phyloP scores from a whole-genome alignment of 345 rosid genomes.

The Citrus unshiu region DNA sequence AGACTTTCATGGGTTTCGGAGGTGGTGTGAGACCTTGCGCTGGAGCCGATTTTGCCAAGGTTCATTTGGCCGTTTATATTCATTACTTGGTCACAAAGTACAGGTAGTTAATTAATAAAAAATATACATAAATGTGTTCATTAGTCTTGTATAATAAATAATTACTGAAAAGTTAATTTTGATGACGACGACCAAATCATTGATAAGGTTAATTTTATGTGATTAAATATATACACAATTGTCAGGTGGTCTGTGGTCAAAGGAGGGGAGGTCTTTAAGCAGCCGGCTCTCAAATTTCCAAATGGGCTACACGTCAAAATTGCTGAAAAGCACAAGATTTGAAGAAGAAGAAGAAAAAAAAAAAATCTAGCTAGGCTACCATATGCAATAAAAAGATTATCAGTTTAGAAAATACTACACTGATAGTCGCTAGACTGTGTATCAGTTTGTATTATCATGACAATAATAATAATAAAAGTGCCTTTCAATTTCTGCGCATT shows the following conservation, averaged over 20 bases:
- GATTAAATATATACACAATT: background rate
- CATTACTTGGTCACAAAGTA: slow-evolving; percentile 28
- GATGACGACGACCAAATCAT: background rate
- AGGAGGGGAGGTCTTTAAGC: slow-evolving; percentile 18
- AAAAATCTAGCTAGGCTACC: background rate
- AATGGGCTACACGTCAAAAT: slow-evolving; percentile 21
- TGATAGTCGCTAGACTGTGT: too few relatives aligned
- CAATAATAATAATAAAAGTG: too few relatives aligned
- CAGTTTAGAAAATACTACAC: too few relatives aligned
- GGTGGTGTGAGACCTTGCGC: slow-evolving; percentile 43
- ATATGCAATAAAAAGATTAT: background rate
- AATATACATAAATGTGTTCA: too few relatives aligned
- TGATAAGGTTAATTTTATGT: background rate
- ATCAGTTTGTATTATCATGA: too few relatives aligned
- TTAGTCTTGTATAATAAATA: background rate
- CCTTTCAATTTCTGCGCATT: too few relatives aligned
- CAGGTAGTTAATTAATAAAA: slow-evolving; percentile 1
- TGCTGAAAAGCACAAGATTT: background rate
- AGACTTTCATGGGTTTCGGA: slow-evolving; percentile 47
- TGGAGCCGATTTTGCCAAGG: slow-evolving; percentile 43
- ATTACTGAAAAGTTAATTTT: too few relatives aligned
- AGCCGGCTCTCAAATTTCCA: slow-evolving; percentile 18
- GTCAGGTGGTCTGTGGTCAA: slow-evolving; percentile 10
- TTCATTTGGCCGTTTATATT: slow-evolving; percentile 33
- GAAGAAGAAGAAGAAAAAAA: too few relatives aligned